Evolutionary conservation across 2,329 filamentous ascomycete species (phyloP).

Genomic region (Aspergillus quadricinctus): DNA sequence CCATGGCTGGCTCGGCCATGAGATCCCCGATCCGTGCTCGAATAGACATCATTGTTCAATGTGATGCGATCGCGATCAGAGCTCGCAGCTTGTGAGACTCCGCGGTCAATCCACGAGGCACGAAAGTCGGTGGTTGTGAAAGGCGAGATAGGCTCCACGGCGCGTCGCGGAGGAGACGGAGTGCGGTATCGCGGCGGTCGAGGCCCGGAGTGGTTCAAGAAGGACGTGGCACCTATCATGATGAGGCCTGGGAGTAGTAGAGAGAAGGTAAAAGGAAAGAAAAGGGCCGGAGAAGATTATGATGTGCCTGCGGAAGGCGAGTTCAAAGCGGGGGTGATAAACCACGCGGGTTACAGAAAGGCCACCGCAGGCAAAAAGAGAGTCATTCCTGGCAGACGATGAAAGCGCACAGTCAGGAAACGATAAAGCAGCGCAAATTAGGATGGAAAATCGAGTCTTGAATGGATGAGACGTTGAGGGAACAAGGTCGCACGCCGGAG

Average conservation of each 20-base stretch:
- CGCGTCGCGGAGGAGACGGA: slow-evolving; percentile 44
- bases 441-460: slow-evolving; percentile 15
- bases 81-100: slow-evolving; percentile 19
- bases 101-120: slow-evolving; percentile 28
- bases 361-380: slow-evolving; percentile 32
- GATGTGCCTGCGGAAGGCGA: slow-evolving; percentile 33
- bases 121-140: slow-evolving; percentile 27
- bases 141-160: slow-evolving; percentile 44
- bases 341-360: slow-evolving; percentile 40
- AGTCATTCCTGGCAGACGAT: slow-evolving; percentile 38
- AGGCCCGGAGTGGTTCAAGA: slow-evolving; percentile 29
- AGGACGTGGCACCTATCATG: slow-evolving; percentile 40
- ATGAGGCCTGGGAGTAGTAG: slow-evolving; percentile 8
- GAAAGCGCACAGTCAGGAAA: slow-evolving; percentile 21
- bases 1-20: slow-evolving; percentile 37
- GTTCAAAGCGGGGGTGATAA: slow-evolving; percentile 40
- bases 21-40: slow-evolving; percentile 17
- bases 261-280: slow-evolving; percentile 8
- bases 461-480: slow-evolving; percentile 14
- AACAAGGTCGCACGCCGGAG: slow-evolving; percentile 16
- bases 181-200: slow-evolving; percentile 44
- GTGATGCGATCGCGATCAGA: slow-evolving; percentile 21
- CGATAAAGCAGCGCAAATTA: slow-evolving; percentile 15
- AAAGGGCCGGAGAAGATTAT: slow-evolving; percentile 20
- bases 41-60: slow-evolving; percentile 18